phyloP scores from a whole-genome alignment of 805 yeast species.

The Blastobotrys terrestris region DNA sequence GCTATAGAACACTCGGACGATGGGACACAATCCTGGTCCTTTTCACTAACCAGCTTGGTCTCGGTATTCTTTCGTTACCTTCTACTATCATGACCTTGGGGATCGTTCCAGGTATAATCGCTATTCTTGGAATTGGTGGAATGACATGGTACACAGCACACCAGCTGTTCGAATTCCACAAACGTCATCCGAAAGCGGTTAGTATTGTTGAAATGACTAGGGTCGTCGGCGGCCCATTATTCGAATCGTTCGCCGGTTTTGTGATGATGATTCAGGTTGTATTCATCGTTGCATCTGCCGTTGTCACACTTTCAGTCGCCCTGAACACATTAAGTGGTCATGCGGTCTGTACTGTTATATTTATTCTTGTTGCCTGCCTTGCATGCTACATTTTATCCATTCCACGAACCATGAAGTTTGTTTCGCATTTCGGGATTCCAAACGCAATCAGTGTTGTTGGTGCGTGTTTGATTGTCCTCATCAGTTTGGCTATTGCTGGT shows the following conservation, averaged over 20 bases:
- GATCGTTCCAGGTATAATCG: background rate
- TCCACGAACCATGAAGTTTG: conserved; percentile 50
- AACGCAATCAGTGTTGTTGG: conserved; percentile 53
- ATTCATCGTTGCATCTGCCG: background rate
- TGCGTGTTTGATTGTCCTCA: conserved; percentile 47
- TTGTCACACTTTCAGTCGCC: conserved; percentile 1
- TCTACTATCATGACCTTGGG: background rate
- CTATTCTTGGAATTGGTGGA: background rate
- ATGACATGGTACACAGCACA: background rate
- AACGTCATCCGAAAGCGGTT: background rate
- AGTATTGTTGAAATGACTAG: background rate
- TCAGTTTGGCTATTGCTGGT: conserved; percentile 39
- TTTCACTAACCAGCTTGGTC: background rate
- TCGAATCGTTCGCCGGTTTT: background rate
- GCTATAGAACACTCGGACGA: background rate
- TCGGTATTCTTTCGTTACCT: background rate
- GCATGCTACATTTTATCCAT: conserved; percentile 47
- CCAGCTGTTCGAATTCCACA: background rate
- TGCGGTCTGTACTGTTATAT: conserved; percentile 47
- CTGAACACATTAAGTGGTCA: conserved; percentile 49
- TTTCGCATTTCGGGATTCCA: conserved; percentile 47
- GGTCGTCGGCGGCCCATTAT: background rate
- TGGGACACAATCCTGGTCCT: background rate
- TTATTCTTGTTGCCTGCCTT: conserved; percentile 43
- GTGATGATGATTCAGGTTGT: background rate